A percentile compares a stretch with the other conserved stretches of the same genome.
phyloP scores from a whole-genome alignment of 305 asterid genomes.

The Fraxinus greggii region DNA sequence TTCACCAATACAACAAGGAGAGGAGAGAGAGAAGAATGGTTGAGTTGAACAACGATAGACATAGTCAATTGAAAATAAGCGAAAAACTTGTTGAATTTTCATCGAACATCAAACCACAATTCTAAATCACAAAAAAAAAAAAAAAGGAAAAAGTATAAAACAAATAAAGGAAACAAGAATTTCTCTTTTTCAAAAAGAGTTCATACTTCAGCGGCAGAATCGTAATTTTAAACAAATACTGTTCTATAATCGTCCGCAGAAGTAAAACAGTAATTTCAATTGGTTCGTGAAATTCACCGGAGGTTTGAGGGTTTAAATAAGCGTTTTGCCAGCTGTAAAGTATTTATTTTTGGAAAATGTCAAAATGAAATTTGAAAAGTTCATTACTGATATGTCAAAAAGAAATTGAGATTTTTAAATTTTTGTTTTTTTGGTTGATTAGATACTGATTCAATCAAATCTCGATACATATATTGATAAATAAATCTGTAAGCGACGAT shows the following conservation, averaged over 20 bases:
- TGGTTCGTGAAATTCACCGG: background rate
- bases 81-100: background rate
- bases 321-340: background rate
- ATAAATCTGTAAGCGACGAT: background rate
- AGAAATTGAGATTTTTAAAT: background rate
- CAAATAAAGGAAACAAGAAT: conserved; percentile 13
- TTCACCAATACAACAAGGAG: no score
- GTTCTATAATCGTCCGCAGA: conserved; percentile 18
- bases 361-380: no score
- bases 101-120: background rate
- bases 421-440: no score
- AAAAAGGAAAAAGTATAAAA: conserved; percentile 22
- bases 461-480: background rate
- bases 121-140: background rate
- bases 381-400: no score
- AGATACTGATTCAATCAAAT: background rate
- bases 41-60: background rate
- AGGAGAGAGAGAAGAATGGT: no score
- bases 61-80: no score
- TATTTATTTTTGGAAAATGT: background rate
- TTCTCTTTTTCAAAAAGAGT: conserved; percentile 21
- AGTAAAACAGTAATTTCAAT: fast-evolving
- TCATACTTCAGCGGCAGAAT: conserved; percentile 36
- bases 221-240: conserved; percentile 10
- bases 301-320: background rate